Evolutionary conservation across 2,329 filamentous ascomycete species (phyloP).

Genomic region (Aspergillus clavatus): DNA sequence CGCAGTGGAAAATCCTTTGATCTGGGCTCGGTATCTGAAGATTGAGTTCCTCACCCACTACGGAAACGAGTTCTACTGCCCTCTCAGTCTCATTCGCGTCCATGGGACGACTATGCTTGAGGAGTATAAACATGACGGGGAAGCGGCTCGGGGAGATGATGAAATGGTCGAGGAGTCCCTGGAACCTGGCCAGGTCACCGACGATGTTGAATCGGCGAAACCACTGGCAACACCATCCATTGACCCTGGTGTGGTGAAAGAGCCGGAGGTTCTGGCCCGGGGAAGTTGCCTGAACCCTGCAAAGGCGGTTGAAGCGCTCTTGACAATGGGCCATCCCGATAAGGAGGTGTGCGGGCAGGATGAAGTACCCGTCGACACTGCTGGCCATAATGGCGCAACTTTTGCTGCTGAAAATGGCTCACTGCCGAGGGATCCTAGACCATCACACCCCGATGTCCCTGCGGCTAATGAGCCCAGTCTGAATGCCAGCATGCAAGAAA

Average conservation of each 20-base stretch:
- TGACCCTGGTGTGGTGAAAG: conserved; percentile 23
- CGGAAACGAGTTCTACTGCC: conserved; percentile 95
- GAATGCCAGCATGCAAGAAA: conserved; percentile 10
- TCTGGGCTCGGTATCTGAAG: conserved; percentile 89
- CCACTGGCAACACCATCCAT: conserved; percentile 12
- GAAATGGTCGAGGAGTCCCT: conserved; percentile 56
- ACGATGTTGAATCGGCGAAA: conserved; percentile 13
- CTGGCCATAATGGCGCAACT: conserved; percentile 13
- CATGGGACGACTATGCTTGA: conserved; percentile 94
- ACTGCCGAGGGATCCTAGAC: conserved; percentile 2
- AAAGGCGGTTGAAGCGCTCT: conserved; percentile 8
- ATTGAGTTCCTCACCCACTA: conserved; percentile 92
- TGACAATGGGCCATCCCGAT: conserved; percentile 7
- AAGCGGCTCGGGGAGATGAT: conserved; percentile 54
- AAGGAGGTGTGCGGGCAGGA: conserved; percentile 15
- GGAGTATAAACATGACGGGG: conserved; percentile 83
- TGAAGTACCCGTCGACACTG: conserved; percentile 9
- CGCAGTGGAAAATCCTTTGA: conserved; percentile 85
- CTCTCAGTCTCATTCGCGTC: conserved; percentile 80
- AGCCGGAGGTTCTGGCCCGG: conserved; percentile 4
- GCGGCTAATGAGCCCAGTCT: neutral
- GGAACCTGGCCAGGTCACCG: conserved; percentile 17
- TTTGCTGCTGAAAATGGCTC: conserved; percentile 18
- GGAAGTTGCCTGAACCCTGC: conserved; percentile 16
- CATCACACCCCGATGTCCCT: conserved; percentile 2